These are phyloP conservation scores for Alternaria incomplexa DNA, from an alignment of 2,329 filamentous ascomycete genomes.

Conservation along the genomic window DNA sequence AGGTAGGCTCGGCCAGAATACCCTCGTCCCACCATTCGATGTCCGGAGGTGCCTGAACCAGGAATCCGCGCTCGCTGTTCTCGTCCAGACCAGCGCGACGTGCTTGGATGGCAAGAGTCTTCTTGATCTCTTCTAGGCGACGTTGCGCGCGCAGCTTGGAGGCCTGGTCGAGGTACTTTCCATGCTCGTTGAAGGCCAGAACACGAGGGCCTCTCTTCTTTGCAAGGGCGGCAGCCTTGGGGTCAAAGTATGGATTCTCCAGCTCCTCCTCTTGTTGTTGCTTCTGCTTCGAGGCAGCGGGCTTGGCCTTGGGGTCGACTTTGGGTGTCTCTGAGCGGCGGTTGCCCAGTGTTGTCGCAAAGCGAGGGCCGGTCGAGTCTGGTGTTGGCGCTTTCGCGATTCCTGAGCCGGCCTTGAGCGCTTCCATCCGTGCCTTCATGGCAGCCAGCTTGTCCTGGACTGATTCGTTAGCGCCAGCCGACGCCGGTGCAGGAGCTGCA, in stretches of 20 bases:
- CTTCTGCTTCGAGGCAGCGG: conserved; percentile 39
- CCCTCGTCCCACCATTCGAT: conserved; percentile 99
- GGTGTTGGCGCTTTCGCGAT: conserved; percentile 53
- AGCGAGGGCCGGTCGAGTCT: conserved; percentile 58
- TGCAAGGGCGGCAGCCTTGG: conserved; percentile 62
- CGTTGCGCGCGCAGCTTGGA: conserved; percentile 87
- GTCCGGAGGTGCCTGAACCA: conserved; percentile 81
- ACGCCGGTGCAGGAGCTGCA: conserved; percentile 16
- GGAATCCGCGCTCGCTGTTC: conserved; percentile 87
- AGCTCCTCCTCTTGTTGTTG: conserved; percentile 61
- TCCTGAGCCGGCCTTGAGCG: conserved; percentile 65
- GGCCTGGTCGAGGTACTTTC: conserved; percentile 95
- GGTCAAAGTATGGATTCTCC: conserved; percentile 84
- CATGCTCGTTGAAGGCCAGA: conserved; percentile 90
- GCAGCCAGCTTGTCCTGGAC: conserved; percentile 38
- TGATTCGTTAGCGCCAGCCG: conserved; percentile 13
- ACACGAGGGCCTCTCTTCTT: conserved; percentile 68
- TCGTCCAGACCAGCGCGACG: conserved; percentile 94
- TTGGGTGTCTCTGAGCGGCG: conserved; percentile 54
- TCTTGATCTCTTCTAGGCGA: conserved; percentile 92
- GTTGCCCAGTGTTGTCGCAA: conserved; percentile 62
- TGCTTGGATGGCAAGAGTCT: conserved; percentile 83
- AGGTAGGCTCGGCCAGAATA: conserved; percentile 75
- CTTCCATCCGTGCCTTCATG: conserved; percentile 38
- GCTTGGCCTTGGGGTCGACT: conserved; percentile 37